Evolutionary conservation across 192 early-diverging fungal species (phyloP), one percentile per base, ranked within the genome.

Genomic region (Lunasporangiospora selenospora): DNA sequence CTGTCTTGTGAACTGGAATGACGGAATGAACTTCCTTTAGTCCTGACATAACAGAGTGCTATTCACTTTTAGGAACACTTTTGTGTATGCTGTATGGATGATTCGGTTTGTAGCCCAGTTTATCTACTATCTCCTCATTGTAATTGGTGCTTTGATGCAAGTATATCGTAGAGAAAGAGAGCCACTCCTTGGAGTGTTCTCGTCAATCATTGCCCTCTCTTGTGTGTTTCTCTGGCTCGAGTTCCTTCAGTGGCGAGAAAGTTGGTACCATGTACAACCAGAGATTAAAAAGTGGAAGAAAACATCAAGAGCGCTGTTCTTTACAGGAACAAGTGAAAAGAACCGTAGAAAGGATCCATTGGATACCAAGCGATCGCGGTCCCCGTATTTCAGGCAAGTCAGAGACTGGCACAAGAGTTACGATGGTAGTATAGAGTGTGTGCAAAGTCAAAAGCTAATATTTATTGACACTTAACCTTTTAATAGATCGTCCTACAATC

Each of bases 221-320:
- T 2, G 6, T 6, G 27, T 53, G 2, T 53, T 53, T 21, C 37
- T 53, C 19, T 53, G 52, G 36, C 34, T 53, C 4, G 52, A 53
- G 13, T 19, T 53, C 10, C 34, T 53, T 2, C 52, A 53, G 36
- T 32, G 34, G 10, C 12, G 36, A 1, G 34, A 33, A n/a, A 53
- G 19, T 6, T 53, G 52, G 52, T 23, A 19, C 15, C 36, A 37
- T n/a, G 9, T 53, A 53, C 24, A 43, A 43, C 15, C 6, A 19
- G 16, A n/a, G 6, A 43, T 18, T 16, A 19, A 19, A 43, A 19
- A 43, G 4, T 9, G 27, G 1, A 12, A 10, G 4, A 15, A 23
- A 4, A 12, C 0, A 3, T 2, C 8, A 4, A 37, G 52, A 24
- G n/a, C n/a, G n/a, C n/a, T n/a, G n/a, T n/a, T n/a, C n/a, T n/a